Conservation (phyloP, 2,329 filamentous ascomycete genomes). For the Calcarisporium arbuscula region DNA sequence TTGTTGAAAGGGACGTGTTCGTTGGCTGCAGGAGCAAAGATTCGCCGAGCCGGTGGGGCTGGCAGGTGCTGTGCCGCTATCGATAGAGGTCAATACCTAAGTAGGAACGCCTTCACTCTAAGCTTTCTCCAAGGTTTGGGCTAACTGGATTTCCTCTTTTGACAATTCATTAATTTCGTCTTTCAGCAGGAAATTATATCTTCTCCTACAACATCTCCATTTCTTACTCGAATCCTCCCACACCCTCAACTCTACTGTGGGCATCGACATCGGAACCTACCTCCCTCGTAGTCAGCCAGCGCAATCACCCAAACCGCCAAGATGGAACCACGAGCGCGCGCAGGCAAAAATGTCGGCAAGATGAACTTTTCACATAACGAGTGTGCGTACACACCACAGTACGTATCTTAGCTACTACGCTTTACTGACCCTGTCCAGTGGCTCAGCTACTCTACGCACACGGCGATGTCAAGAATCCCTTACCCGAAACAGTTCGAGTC, state of each 20-base stretch:
- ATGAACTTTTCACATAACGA: constrained; percentile 73
- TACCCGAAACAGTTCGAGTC: constrained; percentile 76
- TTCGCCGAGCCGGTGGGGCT: constrained; percentile 23
- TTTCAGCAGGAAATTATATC: no score
- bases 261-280: no score
- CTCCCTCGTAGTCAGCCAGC: no score
- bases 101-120: no score
- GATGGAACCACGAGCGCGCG: constrained; percentile 72
- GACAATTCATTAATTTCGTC: no score
- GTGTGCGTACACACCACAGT: constrained; percentile 42
- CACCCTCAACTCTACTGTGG: no score
- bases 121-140: no score
- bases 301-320: constrained; percentile 23
- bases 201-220: no score
- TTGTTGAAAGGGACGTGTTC: constrained; percentile 6
- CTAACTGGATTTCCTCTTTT: no score
- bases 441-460: constrained; percentile 71
- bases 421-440: constrained; percentile 38
- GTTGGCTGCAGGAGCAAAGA: constrained; percentile 30
- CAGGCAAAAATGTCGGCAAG: constrained; percentile 74
- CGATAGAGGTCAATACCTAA: no score
- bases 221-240: no score
- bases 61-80: constrained; percentile 4
- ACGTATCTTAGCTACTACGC: background rate
- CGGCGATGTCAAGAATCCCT: constrained; percentile 70